Conservation (phyloP, 768 basidiomycete genomes). For the Cystofilobasidium capitatum region DNA sequence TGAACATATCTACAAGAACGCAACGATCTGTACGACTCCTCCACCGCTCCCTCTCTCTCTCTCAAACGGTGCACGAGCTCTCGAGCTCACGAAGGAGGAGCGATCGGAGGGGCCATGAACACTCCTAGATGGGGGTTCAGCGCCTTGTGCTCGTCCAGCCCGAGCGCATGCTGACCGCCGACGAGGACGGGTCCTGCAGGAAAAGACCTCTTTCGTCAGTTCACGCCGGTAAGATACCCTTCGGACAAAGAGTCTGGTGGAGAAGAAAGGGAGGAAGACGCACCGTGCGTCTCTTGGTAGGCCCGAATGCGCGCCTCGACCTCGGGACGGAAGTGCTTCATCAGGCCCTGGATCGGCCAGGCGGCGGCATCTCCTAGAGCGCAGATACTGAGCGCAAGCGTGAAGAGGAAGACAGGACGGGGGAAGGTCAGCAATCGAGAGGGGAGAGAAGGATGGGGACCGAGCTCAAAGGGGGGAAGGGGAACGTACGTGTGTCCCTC, state of each 20-base stretch:
- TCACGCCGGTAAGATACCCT: not conserved
- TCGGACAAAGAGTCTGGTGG: not conserved
- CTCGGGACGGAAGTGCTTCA: constrained; percentile 90
- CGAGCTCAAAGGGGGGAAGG: not conserved
- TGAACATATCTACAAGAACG: too few species aligned
- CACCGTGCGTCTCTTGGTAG: constrained; percentile 19
- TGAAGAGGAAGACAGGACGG: not conserved
- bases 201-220: not conserved
- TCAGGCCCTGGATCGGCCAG: constrained; percentile 96
- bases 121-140: not conserved
- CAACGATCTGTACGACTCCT: too few species aligned
- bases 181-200: constrained; percentile 21
- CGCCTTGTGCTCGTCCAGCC: constrained; percentile 10
- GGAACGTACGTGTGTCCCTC: constrained; percentile 55
- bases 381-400: constrained; percentile 73
- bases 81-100: not conserved
- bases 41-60: too few species aligned
- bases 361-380: constrained; percentile 95
- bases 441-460: not conserved
- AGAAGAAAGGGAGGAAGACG: not conserved
- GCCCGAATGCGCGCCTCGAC: constrained; percentile 69
- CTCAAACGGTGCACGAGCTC: too few species aligned
- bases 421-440: not conserved
- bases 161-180: constrained; percentile 18
- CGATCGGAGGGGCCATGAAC: not conserved